These are phyloP conservation scores for Naganishia vishniacii DNA, from an alignment of 768 basidiomycete genomes.

Conservation along the genomic window DNA sequence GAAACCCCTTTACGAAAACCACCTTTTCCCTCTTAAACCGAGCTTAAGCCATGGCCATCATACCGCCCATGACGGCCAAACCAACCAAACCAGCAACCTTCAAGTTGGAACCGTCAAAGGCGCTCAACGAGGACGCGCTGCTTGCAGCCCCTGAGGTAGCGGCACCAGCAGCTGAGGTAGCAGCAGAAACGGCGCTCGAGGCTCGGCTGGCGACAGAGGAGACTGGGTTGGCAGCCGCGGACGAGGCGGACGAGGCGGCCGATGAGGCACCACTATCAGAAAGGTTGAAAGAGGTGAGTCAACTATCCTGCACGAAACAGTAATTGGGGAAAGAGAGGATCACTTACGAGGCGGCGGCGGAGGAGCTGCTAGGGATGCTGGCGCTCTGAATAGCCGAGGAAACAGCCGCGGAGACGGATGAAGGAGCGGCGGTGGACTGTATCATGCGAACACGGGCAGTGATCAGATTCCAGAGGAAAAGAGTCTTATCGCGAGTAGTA, in stretches of 20 bases:
- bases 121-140: constrained; percentile 4
- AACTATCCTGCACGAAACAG: too few relatives aligned
- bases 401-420: background rate
- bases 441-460: too few relatives aligned
- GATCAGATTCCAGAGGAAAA: too few relatives aligned
- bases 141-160: constrained; percentile 13
- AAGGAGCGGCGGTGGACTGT: background rate
- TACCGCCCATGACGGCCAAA: constrained; percentile 23
- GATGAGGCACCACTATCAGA: too few relatives aligned
- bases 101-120: constrained; percentile 12
- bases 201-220: constrained; percentile 23
- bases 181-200: constrained; percentile 11
- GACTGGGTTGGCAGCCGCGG: constrained; percentile 21
- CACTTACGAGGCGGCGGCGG: too few relatives aligned
- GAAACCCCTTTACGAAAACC: background rate
- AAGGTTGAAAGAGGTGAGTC: too few relatives aligned
- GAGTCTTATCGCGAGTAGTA: too few relatives aligned
- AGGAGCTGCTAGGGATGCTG: too few relatives aligned
- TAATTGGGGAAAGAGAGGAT: too few relatives aligned
- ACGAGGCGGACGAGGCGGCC: constrained; percentile 17
- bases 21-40: background rate
- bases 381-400: background rate
- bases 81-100: constrained; percentile 29
- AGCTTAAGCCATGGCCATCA: constrained; percentile 22
- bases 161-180: constrained; percentile 20